Evolutionary conservation across 2,329 filamentous ascomycete species (phyloP).

Genomic region (Aspergillus alliaceus): DNA sequence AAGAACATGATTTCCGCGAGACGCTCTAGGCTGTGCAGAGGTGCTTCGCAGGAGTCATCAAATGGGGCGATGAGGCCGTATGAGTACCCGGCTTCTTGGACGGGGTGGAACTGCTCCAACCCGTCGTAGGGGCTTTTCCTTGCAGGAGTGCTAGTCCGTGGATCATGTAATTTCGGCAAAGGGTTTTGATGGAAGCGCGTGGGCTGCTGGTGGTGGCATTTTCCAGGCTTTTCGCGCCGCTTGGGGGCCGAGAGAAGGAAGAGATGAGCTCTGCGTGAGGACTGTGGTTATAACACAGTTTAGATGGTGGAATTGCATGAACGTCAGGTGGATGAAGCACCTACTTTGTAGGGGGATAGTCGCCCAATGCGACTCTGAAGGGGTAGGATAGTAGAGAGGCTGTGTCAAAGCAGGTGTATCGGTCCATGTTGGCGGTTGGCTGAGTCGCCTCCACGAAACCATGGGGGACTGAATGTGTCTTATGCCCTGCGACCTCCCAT

Average conservation of each 20-base stretch:
- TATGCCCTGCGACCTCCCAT: not conserved
- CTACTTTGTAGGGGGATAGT: not conserved
- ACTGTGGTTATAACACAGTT: not conserved
- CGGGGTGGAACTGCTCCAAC: constrained; percentile 27
- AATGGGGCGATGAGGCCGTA: constrained; percentile 37
- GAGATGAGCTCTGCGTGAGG: constrained; percentile 21
- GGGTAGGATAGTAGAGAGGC: constrained; percentile 11
- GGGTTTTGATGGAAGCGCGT: constrained; percentile 25
- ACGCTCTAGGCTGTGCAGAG: constrained; percentile 58
- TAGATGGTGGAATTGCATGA: not conserved
- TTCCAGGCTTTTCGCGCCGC: constrained; percentile 10
- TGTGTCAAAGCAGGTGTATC: constrained; percentile 5
- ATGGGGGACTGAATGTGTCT: not conserved
- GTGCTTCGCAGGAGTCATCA: constrained; percentile 23
- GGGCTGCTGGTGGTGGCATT: constrained; percentile 18
- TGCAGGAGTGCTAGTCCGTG: constrained; percentile 31
- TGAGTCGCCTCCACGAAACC: not conserved
- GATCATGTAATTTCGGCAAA: constrained; percentile 26
- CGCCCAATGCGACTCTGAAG: constrained; percentile 8
- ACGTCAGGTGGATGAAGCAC: not conserved
- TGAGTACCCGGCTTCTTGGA: constrained; percentile 33
- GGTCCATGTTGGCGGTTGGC: not conserved
- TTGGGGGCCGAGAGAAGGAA: constrained; percentile 26
- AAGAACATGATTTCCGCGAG: constrained; percentile 67
- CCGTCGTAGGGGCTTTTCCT: constrained; percentile 24